Percentiles rank a stretch among this genome's conserved stretches.
These are phyloP conservation scores for Solanum megistacrolobum DNA, from an alignment of 257 asterid genomes.

Conservation along the genomic window DNA sequence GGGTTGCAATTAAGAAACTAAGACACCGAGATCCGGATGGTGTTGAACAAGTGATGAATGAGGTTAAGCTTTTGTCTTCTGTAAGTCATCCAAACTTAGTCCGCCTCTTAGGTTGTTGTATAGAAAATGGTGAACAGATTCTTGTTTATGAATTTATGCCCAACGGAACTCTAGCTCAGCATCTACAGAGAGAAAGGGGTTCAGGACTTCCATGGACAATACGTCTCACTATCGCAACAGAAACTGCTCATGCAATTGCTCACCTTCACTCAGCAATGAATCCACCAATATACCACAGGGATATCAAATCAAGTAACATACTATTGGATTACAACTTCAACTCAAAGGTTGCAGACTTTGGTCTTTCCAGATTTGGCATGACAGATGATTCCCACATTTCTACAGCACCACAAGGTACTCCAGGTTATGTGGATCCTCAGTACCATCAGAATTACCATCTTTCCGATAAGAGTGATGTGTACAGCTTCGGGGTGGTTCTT, in stretches of 20 bases:
- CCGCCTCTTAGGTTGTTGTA: constrained; percentile 84
- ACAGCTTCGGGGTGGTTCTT: constrained; percentile 94
- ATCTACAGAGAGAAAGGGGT: constrained; percentile 61
- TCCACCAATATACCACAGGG: constrained; percentile 91
- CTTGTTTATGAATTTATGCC: constrained; percentile 90
- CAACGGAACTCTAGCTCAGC: constrained; percentile 82
- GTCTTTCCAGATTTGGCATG: constrained; percentile 86
- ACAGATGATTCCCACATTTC: constrained; percentile 86
- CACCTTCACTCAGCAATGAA: constrained; percentile 71
- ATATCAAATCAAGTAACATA: constrained; percentile 81
- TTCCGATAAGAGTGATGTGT: constrained; percentile 89
- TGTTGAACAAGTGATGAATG: constrained; percentile 76
- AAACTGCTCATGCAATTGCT: constrained; percentile 76
- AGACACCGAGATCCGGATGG: constrained; percentile 59
- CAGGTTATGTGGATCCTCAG: constrained; percentile 91
- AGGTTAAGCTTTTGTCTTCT: constrained; percentile 76
- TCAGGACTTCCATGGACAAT: constrained; percentile 68
- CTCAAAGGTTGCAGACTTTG: constrained; percentile 88
- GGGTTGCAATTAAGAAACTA: constrained; percentile 73
- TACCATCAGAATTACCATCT: constrained; percentile 93
- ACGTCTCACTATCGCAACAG: constrained; percentile 82
- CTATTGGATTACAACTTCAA: constrained; percentile 60
- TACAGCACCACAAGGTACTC: constrained; percentile 96
- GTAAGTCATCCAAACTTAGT: constrained; percentile 90
- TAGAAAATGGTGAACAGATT: constrained; percentile 78